Evolutionary conservation across 2,329 filamentous ascomycete genomes (phyloP).

Genomic region (Thermothelomyces thermophilus): DNA sequence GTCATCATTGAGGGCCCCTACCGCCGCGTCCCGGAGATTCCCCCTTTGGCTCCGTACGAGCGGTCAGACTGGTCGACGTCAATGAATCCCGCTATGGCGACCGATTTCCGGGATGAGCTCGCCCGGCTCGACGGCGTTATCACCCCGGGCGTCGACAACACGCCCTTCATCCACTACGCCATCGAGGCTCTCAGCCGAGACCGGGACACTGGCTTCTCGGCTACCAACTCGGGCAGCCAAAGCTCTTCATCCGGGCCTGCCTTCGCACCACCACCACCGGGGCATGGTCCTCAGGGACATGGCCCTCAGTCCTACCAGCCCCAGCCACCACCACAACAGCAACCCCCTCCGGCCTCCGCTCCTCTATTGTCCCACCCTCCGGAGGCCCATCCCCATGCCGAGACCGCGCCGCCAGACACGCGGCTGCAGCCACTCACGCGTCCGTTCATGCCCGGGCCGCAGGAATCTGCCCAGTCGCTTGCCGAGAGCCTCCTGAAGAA

Average conservation of each 20-base stretch:
- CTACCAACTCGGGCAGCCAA: slow-evolving; percentile 41
- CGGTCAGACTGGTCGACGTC: slow-evolving; percentile 15
- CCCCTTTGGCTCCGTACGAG: slow-evolving; percentile 16
- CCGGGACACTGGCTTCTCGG: slow-evolving; percentile 53
- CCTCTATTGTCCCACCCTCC: slow-evolving; percentile 7
- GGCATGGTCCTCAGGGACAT: slow-evolving; percentile 10
- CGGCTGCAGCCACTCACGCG: slow-evolving; percentile 3
- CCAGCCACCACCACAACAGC: neutral
- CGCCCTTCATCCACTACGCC: slow-evolving; percentile 82
- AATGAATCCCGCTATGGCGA: slow-evolving; percentile 21
- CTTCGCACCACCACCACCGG: slow-evolving; percentile 25
- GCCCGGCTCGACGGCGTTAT: slow-evolving; percentile 45
- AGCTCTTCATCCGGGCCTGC: slow-evolving; percentile 18
- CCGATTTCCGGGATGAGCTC: slow-evolving; percentile 46
- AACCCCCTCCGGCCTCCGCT: neutral
- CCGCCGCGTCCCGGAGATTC: slow-evolving; percentile 18
- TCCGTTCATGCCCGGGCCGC: slow-evolving; percentile 15
- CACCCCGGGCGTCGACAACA: slow-evolving; percentile 76
- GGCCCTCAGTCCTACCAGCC: slow-evolving; percentile 5
- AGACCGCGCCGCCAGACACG: neutral
- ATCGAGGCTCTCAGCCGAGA: slow-evolving; percentile 78
- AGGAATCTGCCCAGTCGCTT: slow-evolving; percentile 24
- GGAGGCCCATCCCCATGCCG: neutral
- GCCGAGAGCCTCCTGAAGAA: slow-evolving; percentile 22
- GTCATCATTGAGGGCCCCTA: slow-evolving; percentile 22